Percentiles rank a stretch among this genome's conserved stretches.
Conservation (phyloP, 2,329 filamentous ascomycete species). For the Alternaria triticimaculans region DNA sequence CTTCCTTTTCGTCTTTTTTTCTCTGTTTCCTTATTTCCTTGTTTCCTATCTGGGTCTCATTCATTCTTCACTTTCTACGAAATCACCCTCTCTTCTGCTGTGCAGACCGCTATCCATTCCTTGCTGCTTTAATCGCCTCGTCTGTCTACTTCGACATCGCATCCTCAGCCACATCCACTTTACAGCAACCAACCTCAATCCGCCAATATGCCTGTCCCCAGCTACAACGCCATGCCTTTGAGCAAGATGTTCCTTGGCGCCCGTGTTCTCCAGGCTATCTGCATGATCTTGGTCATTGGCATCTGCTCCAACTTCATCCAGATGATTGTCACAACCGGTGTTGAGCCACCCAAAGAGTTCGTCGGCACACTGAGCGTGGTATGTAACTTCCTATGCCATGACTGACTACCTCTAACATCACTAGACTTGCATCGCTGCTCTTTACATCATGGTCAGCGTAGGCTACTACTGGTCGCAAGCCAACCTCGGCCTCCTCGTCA, state of each 20-base stretch:
- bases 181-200: slow-evolving; percentile 11
- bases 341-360: slow-evolving; percentile 73
- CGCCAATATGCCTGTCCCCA: slow-evolving; percentile 61
- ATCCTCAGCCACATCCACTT: slow-evolving; percentile 26
- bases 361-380: slow-evolving; percentile 82
- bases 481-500: slow-evolving; percentile 75
- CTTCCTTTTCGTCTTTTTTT: slow-evolving; percentile 46
- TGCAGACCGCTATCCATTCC: slow-evolving; percentile 44
- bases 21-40: slow-evolving; percentile 45
- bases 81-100: slow-evolving; percentile 42
- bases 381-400: slow-evolving; percentile 49
- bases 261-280: slow-evolving; percentile 72
- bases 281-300: slow-evolving; percentile 78
- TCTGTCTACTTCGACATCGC: slow-evolving; percentile 26
- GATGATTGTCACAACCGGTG: slow-evolving; percentile 71
- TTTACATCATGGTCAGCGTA: slow-evolving; percentile 74
- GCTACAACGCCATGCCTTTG: slow-evolving; percentile 70
- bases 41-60: slow-evolving; percentile 39
- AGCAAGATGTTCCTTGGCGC: slow-evolving; percentile 79
- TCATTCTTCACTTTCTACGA: slow-evolving; percentile 17
- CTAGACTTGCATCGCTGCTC: slow-evolving; percentile 76
- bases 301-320: slow-evolving; percentile 83
- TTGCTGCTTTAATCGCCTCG: slow-evolving; percentile 32
- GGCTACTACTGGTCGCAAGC: slow-evolving; percentile 84
- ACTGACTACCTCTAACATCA: slow-evolving; percentile 12